These are phyloP conservation scores for Apiospora aurea DNA, from an alignment of 2,329 filamentous ascomycete genomes.

Conservation along the genomic window DNA sequence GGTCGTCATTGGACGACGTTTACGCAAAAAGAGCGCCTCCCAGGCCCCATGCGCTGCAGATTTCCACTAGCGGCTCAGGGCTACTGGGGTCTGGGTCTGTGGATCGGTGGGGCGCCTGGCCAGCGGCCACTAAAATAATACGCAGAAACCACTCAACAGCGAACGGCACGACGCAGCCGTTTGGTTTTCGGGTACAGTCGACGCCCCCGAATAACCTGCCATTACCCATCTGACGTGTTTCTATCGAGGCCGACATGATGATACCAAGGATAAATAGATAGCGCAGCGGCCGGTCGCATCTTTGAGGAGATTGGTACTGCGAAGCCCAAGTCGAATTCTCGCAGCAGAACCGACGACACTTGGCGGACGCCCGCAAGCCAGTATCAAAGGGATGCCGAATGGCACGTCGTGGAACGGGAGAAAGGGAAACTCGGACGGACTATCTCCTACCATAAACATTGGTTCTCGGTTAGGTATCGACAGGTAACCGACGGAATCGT, in stretches of 20 bases:
- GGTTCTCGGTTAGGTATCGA: background rate
- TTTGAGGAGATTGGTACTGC: no score
- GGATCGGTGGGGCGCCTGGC: background rate
- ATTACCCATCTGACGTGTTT: background rate
- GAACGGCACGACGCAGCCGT: background rate
- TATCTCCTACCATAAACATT: background rate
- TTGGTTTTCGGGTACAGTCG: background rate
- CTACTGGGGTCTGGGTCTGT: background rate
- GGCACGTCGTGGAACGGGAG: background rate
- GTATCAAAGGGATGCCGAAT: background rate
- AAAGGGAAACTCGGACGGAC: background rate
- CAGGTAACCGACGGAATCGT: background rate
- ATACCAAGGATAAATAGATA: background rate
- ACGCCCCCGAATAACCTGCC: background rate
- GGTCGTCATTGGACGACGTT: constrained; percentile 20
- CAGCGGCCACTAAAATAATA: background rate
- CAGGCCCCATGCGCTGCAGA: background rate
- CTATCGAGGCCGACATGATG: background rate
- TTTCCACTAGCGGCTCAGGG: background rate
- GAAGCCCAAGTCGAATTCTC: background rate
- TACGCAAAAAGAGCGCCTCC: constrained; percentile 24
- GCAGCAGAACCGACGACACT: no score
- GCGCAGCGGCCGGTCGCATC: no score
- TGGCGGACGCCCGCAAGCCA: background rate
- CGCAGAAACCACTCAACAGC: constrained; percentile 11